Evolutionary conservation across 169 alveolate genomes (phyloP), one percentile per base, ranked within the genome.

Genomic region (Plasmodium vinckei): DNA sequence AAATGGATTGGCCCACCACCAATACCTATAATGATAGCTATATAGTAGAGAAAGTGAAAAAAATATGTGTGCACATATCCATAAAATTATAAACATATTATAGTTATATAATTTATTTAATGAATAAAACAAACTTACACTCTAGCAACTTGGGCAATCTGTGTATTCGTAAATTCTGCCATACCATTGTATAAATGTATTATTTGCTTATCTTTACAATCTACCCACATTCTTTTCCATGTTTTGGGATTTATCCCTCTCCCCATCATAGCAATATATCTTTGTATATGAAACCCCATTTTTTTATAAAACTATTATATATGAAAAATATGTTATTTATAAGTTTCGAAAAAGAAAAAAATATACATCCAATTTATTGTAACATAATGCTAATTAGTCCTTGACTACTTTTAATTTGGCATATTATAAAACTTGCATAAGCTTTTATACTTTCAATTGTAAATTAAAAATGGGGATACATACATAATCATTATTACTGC

Each of bases 1-100:
- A 25, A 95, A 94, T 25, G 97, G 97, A 84, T 95, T 95, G 23
- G 96, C 96, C 97, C 97, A 95, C 97, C 97, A 95, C 97, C 97
- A 95, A 73, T 92, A 92, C 47, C 97, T 93, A 86, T 95, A 95
- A 82, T 94, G 95, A 64, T 79, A 79, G 60, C 89, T 79, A 54
- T 54, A 25, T 10, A 21, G 25, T 54, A 10, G 39, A n/a, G 57
- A 39, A 21, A 39, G 64, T 4, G 21, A 59, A 10, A 25, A 23
- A 53, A 77, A 67, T 5, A 27, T 51, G 53, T 23, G 23, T 23
- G 51, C 12, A 25, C n/a, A 46, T 70, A 25, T 19, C 49, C 27
- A 27, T 53, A 71, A 33, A 33, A 4, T 4, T 33, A 33, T 33
- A 4, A 33, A 4, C 4, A 33, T 33, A 33, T 33, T 39, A 56